Percentiles rank a stretch among this genome's conserved stretches.
Conservation (phyloP, 305 asterid genomes). For the Rubia balearica region DNA sequence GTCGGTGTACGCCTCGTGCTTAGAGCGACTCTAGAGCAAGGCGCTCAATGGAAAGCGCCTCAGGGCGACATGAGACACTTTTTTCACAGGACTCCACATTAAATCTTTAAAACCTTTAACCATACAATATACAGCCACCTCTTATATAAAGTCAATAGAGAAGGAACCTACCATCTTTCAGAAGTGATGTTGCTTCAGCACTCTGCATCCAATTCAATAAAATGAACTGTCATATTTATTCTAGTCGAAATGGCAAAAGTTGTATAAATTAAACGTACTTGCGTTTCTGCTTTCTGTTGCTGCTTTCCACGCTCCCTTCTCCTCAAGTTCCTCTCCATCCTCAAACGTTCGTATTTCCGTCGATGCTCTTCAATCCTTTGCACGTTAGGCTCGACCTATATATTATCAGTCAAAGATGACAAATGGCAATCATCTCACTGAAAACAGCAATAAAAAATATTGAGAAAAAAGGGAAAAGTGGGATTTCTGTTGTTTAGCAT, state of each 20-base stretch:
- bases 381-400: slow-evolving; percentile 75
- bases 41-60: background rate
- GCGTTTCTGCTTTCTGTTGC: slow-evolving; percentile 28
- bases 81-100: background rate
- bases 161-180: slow-evolving; percentile 39
- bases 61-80: background rate
- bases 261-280: slow-evolving; percentile 19
- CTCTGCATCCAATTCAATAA: slow-evolving; percentile 24
- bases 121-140: background rate
- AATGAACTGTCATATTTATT: background rate
- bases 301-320: slow-evolving; percentile 38
- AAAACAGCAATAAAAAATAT: background rate
- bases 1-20: background rate
- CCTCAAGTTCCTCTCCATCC: slow-evolving; percentile 44
- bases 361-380: slow-evolving; percentile 63
- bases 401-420: slow-evolving; percentile 3
- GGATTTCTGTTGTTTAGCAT: background rate
- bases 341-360: slow-evolving; percentile 52
- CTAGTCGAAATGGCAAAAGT: background rate
- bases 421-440: background rate
- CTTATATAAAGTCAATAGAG: background rate
- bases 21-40: background rate
- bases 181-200: slow-evolving; percentile 24
- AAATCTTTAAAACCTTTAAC: background rate
- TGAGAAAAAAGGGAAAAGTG: background rate